Percentiles rank a stretch among this genome's conserved stretches.
Conservation (phyloP, 345 rosid species). For the Rhodomyrtus tomentosa region DNA sequence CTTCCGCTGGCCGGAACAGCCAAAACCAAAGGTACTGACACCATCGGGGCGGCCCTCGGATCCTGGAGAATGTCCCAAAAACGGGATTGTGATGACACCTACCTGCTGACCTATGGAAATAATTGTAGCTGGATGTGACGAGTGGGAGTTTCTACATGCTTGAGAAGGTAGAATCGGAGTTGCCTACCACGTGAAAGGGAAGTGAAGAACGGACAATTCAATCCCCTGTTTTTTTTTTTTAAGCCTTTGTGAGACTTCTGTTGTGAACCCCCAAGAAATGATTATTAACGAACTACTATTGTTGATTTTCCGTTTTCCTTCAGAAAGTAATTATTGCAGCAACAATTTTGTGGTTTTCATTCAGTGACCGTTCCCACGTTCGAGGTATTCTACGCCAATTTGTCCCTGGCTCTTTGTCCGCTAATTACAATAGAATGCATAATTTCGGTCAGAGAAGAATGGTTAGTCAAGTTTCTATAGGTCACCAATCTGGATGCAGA, state of each 20-base stretch:
- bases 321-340: background rate
- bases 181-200: background rate
- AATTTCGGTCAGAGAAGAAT: background rate
- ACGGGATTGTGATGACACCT: background rate
- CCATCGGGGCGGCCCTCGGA: background rate
- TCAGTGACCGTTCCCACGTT: background rate
- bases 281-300: background rate
- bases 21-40: conserved; percentile 16
- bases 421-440: background rate
- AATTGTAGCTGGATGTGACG: background rate
- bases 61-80: background rate
- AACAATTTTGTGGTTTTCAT: background rate
- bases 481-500: background rate
- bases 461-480: background rate
- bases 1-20: conserved; percentile 6
- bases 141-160: background rate
- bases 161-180: background rate
- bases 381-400: background rate
- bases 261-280: background rate
- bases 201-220: background rate
- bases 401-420: background rate
- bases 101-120: background rate
- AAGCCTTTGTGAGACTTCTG: background rate
- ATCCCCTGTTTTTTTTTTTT: background rate
- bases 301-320: background rate